Base-by-base conservation (phyloP, 352 stramenopile genomes). In the Pythium periplocum region DNA sequence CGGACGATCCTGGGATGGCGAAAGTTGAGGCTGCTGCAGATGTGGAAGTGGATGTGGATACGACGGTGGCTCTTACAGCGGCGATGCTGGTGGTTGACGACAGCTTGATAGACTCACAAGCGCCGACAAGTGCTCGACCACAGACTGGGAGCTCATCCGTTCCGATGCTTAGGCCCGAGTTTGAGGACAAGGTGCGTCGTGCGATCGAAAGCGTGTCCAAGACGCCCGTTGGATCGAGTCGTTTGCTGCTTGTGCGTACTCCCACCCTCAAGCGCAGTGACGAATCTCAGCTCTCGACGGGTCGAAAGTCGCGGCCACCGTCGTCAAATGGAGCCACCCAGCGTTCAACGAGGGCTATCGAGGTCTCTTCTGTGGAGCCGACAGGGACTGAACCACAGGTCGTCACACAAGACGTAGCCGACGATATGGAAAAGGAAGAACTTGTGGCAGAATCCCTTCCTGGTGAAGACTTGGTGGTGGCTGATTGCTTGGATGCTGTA, bases 121-220 rank as follows among this genome's bases (percentile, higher is more conserved):
- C 34, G 30, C 52, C 12, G 4, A 34, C 30, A 12, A 6, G 50
- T 7, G 32, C 40, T 0, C 26, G 35, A n/a, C 38, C 31, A 41
- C 17, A 31, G 26, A 39, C n/a, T 31, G 51, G 30, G 7, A 45
- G 17, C 34, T 37, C 31, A 4, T 7, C 30, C 48, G 33, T 39
- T 5, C 51, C 55, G 44, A 31, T 51, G 3, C 68, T 75, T 32
- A 82, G 63, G 30, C 63, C 70, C 4, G 72, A 82, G 45, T 78
- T 84, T 51, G 71, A 84, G 53, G 73, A 76, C 31, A 81, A 83
- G 46, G 67, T 81, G 37, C 58, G 67, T 33, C 73, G 66, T 39
- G 75, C 73, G 31, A 73, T 86, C 39, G 69, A 77, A 10, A 53
- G 54, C 0, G 62, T 67, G 30, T 74, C 66, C 38, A 81, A 75